These are phyloP conservation scores for Helminthosporium solani DNA, from an alignment of 2,329 filamentous ascomycete species.

Conservation along the genomic window DNA sequence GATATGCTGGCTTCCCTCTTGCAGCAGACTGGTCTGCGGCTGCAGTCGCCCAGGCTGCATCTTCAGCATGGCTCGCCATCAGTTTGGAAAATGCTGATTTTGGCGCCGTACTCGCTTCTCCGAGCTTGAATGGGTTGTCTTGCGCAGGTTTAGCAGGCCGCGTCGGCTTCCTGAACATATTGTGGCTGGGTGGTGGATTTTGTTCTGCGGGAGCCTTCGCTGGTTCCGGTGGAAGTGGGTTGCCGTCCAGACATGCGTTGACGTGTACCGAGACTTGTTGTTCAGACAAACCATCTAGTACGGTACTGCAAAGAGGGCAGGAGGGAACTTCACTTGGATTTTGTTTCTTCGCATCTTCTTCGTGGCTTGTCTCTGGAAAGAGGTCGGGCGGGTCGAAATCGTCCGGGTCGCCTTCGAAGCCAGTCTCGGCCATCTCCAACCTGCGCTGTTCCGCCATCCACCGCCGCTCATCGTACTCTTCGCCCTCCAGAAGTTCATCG, in stretches of 20 bases:
- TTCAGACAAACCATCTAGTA: constrained; percentile 56
- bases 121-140: constrained; percentile 70
- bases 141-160: constrained; percentile 74
- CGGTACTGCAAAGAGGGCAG: constrained; percentile 78
- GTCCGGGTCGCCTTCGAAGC: constrained; percentile 44
- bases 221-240: constrained; percentile 60
- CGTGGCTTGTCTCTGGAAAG: constrained; percentile 31
- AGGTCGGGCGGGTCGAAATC: constrained; percentile 53
- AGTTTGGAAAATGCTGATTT: constrained; percentile 84
- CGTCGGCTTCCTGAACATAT: constrained; percentile 67
- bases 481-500: constrained; percentile 57
- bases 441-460: constrained; percentile 72
- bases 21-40: constrained; percentile 76
- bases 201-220: constrained; percentile 12
- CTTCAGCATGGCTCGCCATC: constrained; percentile 90
- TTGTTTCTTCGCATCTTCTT: constrained; percentile 2
- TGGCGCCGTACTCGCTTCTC: constrained; percentile 35
- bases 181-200: constrained; percentile 19
- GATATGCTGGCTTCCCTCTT: constrained; percentile 80
- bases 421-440: constrained; percentile 53
- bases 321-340: constrained; percentile 31
- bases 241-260: constrained; percentile 88
- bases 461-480: constrained; percentile 54
- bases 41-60: constrained; percentile 84
- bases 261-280: constrained; percentile 80